Percentiles rank a stretch among this genome's conserved stretches.
These are phyloP conservation scores for Agapanthus africanus DNA, from an alignment of 106 monocot genomes.

Conservation along the genomic window DNA sequence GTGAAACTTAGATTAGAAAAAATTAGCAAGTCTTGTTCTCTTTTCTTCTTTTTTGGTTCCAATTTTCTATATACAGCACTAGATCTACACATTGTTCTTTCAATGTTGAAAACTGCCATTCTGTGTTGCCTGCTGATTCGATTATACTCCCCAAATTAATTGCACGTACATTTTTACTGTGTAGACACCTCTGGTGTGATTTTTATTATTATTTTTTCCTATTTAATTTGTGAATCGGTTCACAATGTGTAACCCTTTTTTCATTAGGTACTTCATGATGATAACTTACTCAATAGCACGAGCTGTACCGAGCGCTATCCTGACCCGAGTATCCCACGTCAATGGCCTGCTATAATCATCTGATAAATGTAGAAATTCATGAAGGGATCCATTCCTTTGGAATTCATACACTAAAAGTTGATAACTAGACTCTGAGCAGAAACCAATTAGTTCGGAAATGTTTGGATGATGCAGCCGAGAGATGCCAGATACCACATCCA, in stretches of 20 bases:
- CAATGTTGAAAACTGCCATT: no score
- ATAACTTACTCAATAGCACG: slow-evolving; percentile 81
- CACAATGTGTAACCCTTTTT: not conserved
- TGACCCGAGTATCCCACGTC: slow-evolving; percentile 88
- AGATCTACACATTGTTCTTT: no score
- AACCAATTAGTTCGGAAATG: slow-evolving; percentile 80
- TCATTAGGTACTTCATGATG: not conserved
- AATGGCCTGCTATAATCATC: slow-evolving; percentile 92
- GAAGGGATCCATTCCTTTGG: slow-evolving; percentile 73
- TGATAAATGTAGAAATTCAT: slow-evolving; percentile 83
- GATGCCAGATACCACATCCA: slow-evolving; percentile 50
- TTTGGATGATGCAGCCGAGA: slow-evolving; percentile 68
- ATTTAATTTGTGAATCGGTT: not conserved
- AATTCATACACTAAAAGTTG: slow-evolving; percentile 71
- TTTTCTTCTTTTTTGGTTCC: no score
- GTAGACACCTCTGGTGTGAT: not conserved
- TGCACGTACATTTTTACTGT: not conserved
- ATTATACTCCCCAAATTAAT: not conserved
- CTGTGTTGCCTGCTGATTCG: no score
- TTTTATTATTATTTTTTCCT: not conserved
- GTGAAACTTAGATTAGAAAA: no score
- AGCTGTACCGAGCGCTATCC: slow-evolving; percentile 89
- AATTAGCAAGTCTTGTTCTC: no score
- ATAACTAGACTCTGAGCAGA: slow-evolving; percentile 62
- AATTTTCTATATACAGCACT: no score